Conservation (phyloP, 805 yeast species). For the Jamesozyma jinghongensis region DNA sequence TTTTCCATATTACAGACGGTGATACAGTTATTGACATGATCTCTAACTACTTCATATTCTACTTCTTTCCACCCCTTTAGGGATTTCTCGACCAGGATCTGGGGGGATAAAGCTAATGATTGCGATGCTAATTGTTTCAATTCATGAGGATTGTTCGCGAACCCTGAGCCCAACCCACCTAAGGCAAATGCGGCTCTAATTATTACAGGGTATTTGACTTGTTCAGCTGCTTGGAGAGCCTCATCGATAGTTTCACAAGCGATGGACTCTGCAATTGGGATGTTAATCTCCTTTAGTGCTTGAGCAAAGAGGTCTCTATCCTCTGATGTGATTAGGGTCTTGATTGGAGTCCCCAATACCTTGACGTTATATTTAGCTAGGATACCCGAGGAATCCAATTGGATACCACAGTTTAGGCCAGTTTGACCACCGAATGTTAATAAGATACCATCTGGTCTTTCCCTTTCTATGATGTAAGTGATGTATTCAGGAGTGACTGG, state of each 20-base stretch:
- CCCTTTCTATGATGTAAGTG: conserved; percentile 89
- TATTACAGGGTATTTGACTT: conserved; percentile 90
- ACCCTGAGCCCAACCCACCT: conserved; percentile 97
- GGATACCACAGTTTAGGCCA: conserved; percentile 91
- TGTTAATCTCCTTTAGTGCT: conserved; percentile 89
- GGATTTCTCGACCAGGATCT: conserved; percentile 91
- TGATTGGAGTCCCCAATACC: conserved; percentile 95
- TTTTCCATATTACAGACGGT: conserved; percentile 99
- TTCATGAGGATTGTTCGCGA: conserved; percentile 77
- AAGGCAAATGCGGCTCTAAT: conserved; percentile 95
- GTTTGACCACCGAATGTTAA: conserved; percentile 99
- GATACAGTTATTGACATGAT: conserved; percentile 91
- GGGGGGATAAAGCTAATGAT: conserved; percentile 85
- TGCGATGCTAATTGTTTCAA: conserved; percentile 81
- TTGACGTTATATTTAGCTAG: conserved; percentile 84
- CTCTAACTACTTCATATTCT: conserved; percentile 97
- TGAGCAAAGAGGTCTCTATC: conserved; percentile 94
- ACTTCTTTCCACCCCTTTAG: conserved; percentile 99
- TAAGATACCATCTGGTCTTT: conserved; percentile 91
- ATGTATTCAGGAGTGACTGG: conserved; percentile 98
- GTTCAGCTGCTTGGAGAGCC: conserved; percentile 81
- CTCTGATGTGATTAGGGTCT: conserved; percentile 91
- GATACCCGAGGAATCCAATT: conserved; percentile 89
- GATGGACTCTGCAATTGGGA: conserved; percentile 93
- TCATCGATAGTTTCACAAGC: conserved; percentile 93